Evolutionary conservation across 2,329 filamentous ascomycete species (phyloP), one percentile per base, ranked within the genome.

Genomic region (Grosmannia serpens): DNA sequence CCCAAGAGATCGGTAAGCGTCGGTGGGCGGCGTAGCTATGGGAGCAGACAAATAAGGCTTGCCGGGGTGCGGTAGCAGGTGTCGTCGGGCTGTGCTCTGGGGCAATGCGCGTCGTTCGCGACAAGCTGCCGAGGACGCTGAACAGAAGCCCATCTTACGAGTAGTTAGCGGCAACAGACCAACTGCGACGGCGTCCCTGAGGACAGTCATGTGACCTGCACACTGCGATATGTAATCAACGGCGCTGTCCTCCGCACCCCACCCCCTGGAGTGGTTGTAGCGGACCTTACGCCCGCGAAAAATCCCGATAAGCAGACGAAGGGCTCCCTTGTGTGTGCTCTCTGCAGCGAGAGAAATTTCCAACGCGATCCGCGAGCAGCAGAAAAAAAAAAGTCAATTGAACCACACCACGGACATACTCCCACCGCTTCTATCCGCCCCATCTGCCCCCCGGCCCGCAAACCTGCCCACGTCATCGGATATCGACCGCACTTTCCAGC

Each of bases 281-380:
- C 20, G 41, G n/a, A 31, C 27, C 44, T 38, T 35, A 10, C 11
- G 46, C 55, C 55, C 44, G 55, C 44, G 55, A 56, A 50, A 56
- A 56, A 56, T 50, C 44, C 44, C 29, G 47, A 55, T 20, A 46
- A 46, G 24, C 33, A 46, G 44, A 24, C 29, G 31, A 56, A 22
- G 38, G 38, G 13, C 41, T 44, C 41, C 20, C 41, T 44, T 44
- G 26, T 20, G 24, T 27, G 15, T 20, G 47, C 5, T 1, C 47
- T 50, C 54, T 53, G 20, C 49, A 56, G 59, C 53, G 62, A 44
- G 41, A 55, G 58, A 62, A 61, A 64, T 64, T 64, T 61, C 53
- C 61, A 57, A 56, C 58, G 57, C 62, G 60, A 62, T 56, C 60
- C 56, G 56, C 56, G 50, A 49, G 59, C 58, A 49, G 15, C 9